A percentile compares a stretch with the other conserved stretches of the same genome.
Conservation (phyloP, 2,329 filamentous ascomycete genomes). For the Colletotrichum tropicale region DNA sequence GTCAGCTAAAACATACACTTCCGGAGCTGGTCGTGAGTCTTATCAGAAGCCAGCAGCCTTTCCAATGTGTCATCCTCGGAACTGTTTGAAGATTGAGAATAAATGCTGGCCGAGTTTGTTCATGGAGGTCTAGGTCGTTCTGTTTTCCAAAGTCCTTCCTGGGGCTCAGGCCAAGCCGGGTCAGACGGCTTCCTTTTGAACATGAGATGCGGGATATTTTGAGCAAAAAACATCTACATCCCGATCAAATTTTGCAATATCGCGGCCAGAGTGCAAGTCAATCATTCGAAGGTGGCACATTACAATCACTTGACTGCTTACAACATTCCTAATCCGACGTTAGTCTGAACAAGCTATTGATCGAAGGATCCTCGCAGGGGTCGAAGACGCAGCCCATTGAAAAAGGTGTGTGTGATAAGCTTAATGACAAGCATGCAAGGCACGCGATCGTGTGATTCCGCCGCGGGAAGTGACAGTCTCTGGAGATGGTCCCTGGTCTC, state of each 20-base stretch:
- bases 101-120: neutral
- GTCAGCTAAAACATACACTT: neutral
- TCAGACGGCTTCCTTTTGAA: neutral
- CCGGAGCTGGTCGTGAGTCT: neutral
- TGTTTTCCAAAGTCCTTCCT: neutral
- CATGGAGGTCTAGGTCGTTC: neutral
- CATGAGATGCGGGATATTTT: neutral
- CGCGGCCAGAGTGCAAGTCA: neutral
- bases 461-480: neutral
- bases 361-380: neutral
- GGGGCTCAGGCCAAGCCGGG: neutral
- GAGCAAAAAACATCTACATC: neutral
- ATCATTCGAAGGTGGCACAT: neutral
- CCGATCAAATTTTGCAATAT: neutral
- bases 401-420: neutral
- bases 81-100: neutral
- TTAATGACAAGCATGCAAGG: neutral
- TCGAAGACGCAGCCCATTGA: neutral
- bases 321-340: neutral
- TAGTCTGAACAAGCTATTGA: neutral
- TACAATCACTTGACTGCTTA: neutral
- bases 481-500: neutral
- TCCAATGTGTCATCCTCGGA: neutral
- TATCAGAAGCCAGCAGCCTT: neutral
- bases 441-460: neutral